These are phyloP conservation scores for Cetraspora pellucida DNA, from an alignment of 192 early-diverging fungal species.

Conservation along the genomic window DNA sequence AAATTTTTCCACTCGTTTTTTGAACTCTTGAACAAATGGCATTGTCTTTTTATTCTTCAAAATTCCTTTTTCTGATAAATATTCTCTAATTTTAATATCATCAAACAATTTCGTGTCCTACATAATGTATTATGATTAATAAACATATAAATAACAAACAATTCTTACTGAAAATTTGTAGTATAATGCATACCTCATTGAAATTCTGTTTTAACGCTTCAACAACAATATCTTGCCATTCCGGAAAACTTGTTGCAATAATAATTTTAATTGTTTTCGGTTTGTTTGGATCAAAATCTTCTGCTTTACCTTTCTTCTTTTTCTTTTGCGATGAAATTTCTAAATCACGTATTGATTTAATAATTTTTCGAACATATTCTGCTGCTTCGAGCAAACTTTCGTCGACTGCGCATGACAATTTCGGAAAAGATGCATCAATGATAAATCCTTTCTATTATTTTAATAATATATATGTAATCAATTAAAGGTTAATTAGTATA, in stretches of 20 bases:
- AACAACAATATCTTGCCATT: slow-evolving; percentile 84
- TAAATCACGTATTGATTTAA: slow-evolving; percentile 77
- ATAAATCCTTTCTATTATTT: slow-evolving; percentile 47
- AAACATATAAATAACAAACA: slow-evolving; percentile 1
- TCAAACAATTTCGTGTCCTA: slow-evolving; percentile 60
- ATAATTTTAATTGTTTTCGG: slow-evolving; percentile 78
- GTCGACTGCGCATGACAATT: slow-evolving; percentile 61
- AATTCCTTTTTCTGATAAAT: slow-evolving; percentile 69
- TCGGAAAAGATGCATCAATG: slow-evolving; percentile 66
- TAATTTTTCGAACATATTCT: slow-evolving; percentile 76
- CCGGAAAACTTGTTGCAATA: slow-evolving; percentile 83
- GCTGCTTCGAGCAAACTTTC: slow-evolving; percentile 71
- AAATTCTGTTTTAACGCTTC: slow-evolving; percentile 60
- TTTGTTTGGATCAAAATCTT: slow-evolving; percentile 57
- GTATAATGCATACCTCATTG: slow-evolving; percentile 42
- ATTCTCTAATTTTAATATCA: slow-evolving; percentile 71
- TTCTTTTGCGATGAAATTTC: slow-evolving; percentile 75
- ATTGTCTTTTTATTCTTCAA: slow-evolving; percentile 96
- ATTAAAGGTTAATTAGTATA: neutral
- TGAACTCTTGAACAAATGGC: slow-evolving; percentile 91
- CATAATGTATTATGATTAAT: slow-evolving; percentile 8
- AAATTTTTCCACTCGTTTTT: slow-evolving; percentile 72
- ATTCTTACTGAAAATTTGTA: too few relatives aligned
- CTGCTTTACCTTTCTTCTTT: slow-evolving; percentile 73
- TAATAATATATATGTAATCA: neutral